Base-by-base conservation (phyloP, 2,329 filamentous ascomycete genomes). In the Mycosphaerella arachidis region DNA sequence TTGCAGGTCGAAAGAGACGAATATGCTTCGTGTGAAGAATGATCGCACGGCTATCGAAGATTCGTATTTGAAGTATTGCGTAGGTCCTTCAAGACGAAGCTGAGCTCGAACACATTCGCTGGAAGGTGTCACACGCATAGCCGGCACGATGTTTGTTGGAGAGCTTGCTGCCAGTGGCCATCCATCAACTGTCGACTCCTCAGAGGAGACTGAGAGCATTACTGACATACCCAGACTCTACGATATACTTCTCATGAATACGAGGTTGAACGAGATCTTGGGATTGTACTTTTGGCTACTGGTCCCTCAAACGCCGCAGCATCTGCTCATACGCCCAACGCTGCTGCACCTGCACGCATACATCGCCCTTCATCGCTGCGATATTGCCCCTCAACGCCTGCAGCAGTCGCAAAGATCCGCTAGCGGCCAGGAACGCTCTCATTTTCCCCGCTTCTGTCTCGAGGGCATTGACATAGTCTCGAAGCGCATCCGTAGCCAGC, bases 1-100 rank as follows among this genome's bases (percentile, higher is more conserved):
- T 76, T 60, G 78, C 75, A 77, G 78, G 75, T 81, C 78, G 78
- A 76, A 75, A 76, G 77, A 74, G 76, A 77, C 77, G 77, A 70
- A 80, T 76, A 80, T 67, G 18, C 40, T 37, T 24, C 24, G 24
- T 3, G 24, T 24, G 24, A 5, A 50, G 8, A 29, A 31, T 13
- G 29, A 20, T 9, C 6, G 46, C 13, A 50, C 20, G 5, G 8
- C 18, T 43, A 7, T n/a, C 40, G 18, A 43, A n/a, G 24, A 24
- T 3, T 24, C 3, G 24, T 24, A 24, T 24, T 24, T 24, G 24
- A 24, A 1, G 24, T 24, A 24, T 24, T 24, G 24, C 24, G 24
- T 24, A 24, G 24, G 24, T 24, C 24, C 24, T 24, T 24, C 24
- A 24, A 24, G 24, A 24, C 24, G 24, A 24, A 24, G 24, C 24